These are phyloP conservation scores for Neurospora sp. DNA, from an alignment of 495 filamentous ascomycete species.

Conservation along the genomic window DNA sequence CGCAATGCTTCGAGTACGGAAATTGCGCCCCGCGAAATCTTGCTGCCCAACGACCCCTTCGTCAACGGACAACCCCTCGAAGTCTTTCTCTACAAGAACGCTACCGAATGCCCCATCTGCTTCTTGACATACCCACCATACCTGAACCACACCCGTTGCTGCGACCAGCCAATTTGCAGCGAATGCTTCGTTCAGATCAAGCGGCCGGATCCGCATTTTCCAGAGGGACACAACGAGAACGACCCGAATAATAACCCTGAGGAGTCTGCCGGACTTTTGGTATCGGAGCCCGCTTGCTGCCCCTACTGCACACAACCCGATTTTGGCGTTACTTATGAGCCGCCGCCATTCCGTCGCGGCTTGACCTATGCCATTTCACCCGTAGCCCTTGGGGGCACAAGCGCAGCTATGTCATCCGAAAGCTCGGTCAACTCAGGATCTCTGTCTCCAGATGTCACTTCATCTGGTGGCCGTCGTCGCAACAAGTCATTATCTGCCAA, in stretches of 20 bases:
- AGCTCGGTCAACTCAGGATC: conserved; percentile 41
- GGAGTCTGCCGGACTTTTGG: conserved; percentile 55
- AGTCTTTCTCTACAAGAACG: conserved; percentile 85
- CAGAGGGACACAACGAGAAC: conserved; percentile 63
- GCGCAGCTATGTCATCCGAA: conserved; percentile 61
- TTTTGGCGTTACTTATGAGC: conserved; percentile 86
- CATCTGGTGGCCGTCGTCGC: conserved; percentile 39
- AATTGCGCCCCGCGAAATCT: conserved; percentile 62
- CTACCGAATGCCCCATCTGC: conserved; percentile 89
- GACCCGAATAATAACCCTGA: conserved; percentile 32
- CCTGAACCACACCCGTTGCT: conserved; percentile 91
- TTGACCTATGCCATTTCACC: conserved; percentile 53
- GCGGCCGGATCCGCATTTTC: conserved; percentile 87
- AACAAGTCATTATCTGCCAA: conserved; percentile 75
- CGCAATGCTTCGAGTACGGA: conserved; percentile 61
- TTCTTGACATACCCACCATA: conserved; percentile 94
- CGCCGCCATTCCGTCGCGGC: conserved; percentile 80
- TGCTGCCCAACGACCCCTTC: conserved; percentile 71
- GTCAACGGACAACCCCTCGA: conserved; percentile 89
- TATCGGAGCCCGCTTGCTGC: conserved; percentile 87
- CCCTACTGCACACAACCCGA: conserved; percentile 93
- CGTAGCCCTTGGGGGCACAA: conserved; percentile 27
- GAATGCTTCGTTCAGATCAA: conserved; percentile 99
- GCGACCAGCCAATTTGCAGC: conserved; percentile 94
- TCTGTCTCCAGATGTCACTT: conserved; percentile 22